A percentile compares a stretch with the other conserved stretches of the same genome.
phyloP scores from a whole-genome alignment of 371 early-diverging fungal genomes.

The Saksenaea vasiformis region DNA sequence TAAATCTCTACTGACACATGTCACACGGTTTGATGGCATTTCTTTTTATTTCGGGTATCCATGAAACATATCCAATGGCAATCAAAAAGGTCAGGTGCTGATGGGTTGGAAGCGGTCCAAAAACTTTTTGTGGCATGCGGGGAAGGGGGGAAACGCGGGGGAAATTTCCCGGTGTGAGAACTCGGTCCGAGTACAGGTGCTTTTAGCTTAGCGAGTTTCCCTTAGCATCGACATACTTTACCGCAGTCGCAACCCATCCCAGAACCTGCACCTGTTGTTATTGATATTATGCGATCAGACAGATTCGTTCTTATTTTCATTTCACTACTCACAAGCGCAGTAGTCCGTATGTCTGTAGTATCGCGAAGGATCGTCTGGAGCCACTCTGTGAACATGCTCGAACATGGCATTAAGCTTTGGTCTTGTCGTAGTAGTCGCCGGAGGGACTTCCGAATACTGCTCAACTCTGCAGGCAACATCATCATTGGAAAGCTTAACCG shows the following conservation, averaged over 20 bases:
- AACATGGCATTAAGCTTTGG: slow-evolving; percentile 6
- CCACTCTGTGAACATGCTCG: not conserved
- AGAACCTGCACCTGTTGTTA: slow-evolving; percentile 11
- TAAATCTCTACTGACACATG: no score
- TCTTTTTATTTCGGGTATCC: no score
- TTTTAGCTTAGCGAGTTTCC: no score
- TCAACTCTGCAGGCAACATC: slow-evolving; percentile 3
- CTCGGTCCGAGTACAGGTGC: no score
- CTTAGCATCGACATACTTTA: slow-evolving; percentile 10
- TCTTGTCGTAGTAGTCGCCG: not conserved
- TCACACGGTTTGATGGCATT: no score
- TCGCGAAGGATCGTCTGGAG: not conserved
- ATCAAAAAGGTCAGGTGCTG: no score
- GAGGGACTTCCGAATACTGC: not conserved
- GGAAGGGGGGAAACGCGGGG: no score
- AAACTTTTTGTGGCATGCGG: no score
- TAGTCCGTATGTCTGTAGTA: slow-evolving; percentile 9
- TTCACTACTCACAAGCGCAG: slow-evolving; percentile 11
- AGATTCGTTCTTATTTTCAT: not conserved
- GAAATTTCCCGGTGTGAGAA: no score
- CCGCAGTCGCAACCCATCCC: slow-evolving; percentile 17
- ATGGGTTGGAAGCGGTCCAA: no score
- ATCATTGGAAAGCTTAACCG: not conserved
- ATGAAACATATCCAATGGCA: no score
- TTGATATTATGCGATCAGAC: not conserved